A percentile compares a stretch with the other conserved stretches of the same genome.
Conservation (phyloP, 306 rosid species). For the Rosa persica region DNA sequence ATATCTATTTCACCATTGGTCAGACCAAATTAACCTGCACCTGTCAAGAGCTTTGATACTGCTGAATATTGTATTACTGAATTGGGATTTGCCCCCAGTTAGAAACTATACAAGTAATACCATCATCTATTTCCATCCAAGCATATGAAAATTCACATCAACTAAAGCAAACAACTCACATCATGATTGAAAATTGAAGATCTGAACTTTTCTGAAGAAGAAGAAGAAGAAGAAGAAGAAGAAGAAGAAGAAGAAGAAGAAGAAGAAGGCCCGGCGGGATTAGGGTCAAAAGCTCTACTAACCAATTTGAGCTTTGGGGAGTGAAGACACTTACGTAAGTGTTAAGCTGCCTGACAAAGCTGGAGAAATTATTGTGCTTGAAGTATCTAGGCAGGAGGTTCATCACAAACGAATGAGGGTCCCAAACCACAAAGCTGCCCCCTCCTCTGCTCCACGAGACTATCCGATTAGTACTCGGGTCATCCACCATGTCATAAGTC, state of each 20-base stretch:
- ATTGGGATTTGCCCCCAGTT: neutral
- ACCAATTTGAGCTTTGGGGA: conserved; percentile 13
- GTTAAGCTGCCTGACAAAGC: conserved; percentile 90
- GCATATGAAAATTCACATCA: neutral
- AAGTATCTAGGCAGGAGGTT: conserved; percentile 65
- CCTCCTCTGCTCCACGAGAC: conserved; percentile 84
- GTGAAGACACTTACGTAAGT: conserved; percentile 67
- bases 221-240: too few relatives aligned
- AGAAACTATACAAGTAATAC: neutral
- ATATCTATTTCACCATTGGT: neutral
- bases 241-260: neutral
- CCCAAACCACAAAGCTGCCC: conserved; percentile 78
- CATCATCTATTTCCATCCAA: neutral
- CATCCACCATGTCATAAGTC: conserved; percentile 82
- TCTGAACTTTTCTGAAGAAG: neutral
- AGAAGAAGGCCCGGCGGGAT: too few relatives aligned
- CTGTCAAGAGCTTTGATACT: neutral
- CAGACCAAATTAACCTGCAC: conserved; percentile 2
- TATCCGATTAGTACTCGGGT: conserved; percentile 49
- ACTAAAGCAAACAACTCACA: neutral
- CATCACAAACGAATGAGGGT: conserved; percentile 62
- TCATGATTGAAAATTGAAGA: neutral
- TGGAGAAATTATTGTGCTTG: conserved; percentile 90
- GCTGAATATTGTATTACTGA: neutral
- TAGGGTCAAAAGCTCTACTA: neutral